Base-by-base conservation (phyloP, 768 basidiomycete species). In the Tulasnella sp. region DNA sequence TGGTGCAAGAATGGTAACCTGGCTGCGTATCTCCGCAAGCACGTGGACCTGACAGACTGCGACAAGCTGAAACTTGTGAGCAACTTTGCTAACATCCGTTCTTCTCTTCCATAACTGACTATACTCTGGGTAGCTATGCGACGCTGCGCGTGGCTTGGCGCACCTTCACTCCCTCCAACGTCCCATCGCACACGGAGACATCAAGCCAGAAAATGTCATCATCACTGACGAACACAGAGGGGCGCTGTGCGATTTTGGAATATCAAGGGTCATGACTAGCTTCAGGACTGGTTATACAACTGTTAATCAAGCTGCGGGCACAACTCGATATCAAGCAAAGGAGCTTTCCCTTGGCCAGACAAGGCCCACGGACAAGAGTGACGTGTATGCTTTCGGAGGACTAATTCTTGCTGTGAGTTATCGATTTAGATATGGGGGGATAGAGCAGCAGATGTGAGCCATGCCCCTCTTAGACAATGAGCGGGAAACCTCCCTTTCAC, bases 101-200 rank as follows among this genome's bases (percentile, higher is more conserved):
- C 31, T 14, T 69, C 8, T 28, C 5, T 18, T 28, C 18, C 64
- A 11, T 14, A 9, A 20, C 34, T 0, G 34, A 34, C 14, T 69
- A 24, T 24, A n/a, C 54, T 54, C 1, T n/a, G 22, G 34, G 28
- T 20, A 69, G 64, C 64, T 69, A 37, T 37, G 64, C 28, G 31
- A 37, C 7, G 64, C 64, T 14, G 64, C 64, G 16, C 28, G 31
- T 24, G 74, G 74, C 14, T 18, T 75, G 74, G 74, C 74, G 22
- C 40, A 75, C 40, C 74, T 75, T 42, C 74, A 75, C 40, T 44
- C 42, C 16, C 41, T 5, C 0, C 18, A 44, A 20, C 74, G 34
- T 50, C 74, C 74, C n/a, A 50, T 75, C 22, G 48, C 74, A 24
- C 74, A 75, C 74, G 74, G 74, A 16, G 74, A 75, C 31, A 75